Evolutionary conservation across 805 yeast species (phyloP), one percentile per base, ranked within the genome.

Genomic region (Candida insectalens): DNA sequence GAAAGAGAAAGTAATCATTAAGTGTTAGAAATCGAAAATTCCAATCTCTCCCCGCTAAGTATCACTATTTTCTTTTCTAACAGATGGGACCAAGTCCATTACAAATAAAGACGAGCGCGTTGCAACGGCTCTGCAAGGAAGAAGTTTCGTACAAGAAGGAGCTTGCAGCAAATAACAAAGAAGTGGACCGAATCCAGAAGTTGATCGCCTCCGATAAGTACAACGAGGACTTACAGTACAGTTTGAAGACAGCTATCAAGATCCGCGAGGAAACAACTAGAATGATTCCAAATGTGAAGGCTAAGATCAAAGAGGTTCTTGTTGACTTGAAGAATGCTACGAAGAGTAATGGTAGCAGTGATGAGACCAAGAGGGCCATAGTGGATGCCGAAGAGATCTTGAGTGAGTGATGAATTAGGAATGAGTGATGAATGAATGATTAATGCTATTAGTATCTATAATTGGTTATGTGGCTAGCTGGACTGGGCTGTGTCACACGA

Each of bases 21-120:
- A n/a, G n/a, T n/a, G n/a, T n/a, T n/a, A n/a, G n/a, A n/a, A n/a
- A n/a, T n/a, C n/a, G n/a, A n/a, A n/a, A n/a, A n/a, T n/a, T n/a
- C n/a, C n/a, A n/a, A n/a, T n/a, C n/a, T n/a, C n/a, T n/a, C n/a
- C n/a, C n/a, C n/a, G n/a, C n/a, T n/a, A n/a, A n/a, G n/a, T n/a
- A n/a, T n/a, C n/a, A n/a, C n/a, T n/a, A n/a, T n/a, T n/a, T n/a
- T n/a, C n/a, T n/a, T n/a, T n/a, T n/a, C n/a, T n/a, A 9, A 9
- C 28, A 32, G 7, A 79, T 80, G 82, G 66, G 84, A 2, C 92
- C 89, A 20, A 62, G 83, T 2, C 74, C 67, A 39, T 57, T 82
- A 27, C 82, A 79, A 46, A 81, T 84, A 51, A 83, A 82, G 45
- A 65, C 70, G 25, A 73, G 69, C 37, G 87, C 95, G 1, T 62